These are phyloP conservation scores for Megacollybia marginata DNA, from an alignment of 768 basidiomycete species.

Conservation along the genomic window DNA sequence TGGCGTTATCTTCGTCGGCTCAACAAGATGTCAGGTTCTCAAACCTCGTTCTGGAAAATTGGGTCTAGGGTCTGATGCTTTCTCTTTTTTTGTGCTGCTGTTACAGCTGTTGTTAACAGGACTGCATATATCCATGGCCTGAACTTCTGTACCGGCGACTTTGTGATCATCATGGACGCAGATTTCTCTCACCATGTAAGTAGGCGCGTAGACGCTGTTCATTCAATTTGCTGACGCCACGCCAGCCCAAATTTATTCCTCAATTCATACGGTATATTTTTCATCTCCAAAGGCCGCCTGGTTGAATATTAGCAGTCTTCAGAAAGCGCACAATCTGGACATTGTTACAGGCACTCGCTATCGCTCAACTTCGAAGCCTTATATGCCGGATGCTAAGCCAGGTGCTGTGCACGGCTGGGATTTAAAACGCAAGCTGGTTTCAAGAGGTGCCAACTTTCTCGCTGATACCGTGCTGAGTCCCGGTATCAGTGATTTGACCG, in stretches of 20 bases:
- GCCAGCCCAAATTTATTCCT: constrained; percentile 89
- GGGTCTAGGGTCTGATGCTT: constrained; percentile 65
- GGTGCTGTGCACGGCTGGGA: constrained; percentile 95
- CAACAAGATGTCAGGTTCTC: not conserved
- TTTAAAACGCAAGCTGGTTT: constrained; percentile 80
- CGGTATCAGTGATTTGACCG: constrained; percentile 86
- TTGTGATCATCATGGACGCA: constrained; percentile 96
- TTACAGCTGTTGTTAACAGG: constrained; percentile 28
- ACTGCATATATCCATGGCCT: constrained; percentile 92
- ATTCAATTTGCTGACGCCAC: not conserved
- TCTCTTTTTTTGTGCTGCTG: not conserved
- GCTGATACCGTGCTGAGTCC: constrained; percentile 81
- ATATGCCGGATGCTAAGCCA: constrained; percentile 49
- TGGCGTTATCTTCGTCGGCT: not conserved
- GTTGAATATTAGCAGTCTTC: constrained; percentile 41
- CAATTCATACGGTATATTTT: constrained; percentile 71
- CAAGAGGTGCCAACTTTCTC: constrained; percentile 84
- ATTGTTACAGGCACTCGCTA: constrained; percentile 94
- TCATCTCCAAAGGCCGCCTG: not conserved
- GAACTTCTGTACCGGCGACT: constrained; percentile 84
- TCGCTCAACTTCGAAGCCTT: constrained; percentile 51
- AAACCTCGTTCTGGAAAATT: constrained; percentile 81
- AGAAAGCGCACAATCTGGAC: constrained; percentile 81
- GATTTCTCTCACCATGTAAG: constrained; percentile 93
- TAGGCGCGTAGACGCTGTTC: constrained; percentile 6